phyloP scores from a whole-genome alignment of 2,329 filamentous ascomycete genomes.

The Triangularia verruculosa region DNA sequence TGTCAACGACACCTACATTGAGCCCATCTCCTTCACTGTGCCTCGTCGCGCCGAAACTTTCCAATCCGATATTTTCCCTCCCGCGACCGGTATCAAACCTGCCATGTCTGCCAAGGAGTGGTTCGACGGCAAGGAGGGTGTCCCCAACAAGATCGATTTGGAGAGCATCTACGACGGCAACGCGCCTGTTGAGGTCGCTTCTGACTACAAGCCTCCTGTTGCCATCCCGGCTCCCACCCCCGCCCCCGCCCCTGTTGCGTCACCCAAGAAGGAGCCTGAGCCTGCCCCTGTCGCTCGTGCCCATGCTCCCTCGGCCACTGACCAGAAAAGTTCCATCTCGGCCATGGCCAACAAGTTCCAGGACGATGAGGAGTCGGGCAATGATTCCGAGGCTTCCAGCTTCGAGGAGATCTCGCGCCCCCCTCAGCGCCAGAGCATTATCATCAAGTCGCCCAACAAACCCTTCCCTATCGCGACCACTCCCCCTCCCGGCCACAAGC shows the following conservation, averaged over 20 bases:
- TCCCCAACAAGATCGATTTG: constrained; percentile 90
- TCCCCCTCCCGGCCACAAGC: constrained; percentile 2
- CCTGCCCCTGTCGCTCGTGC: constrained; percentile 43
- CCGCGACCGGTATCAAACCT: constrained; percentile 74
- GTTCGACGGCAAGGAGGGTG: constrained; percentile 77
- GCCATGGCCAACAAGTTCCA: constrained; percentile 83
- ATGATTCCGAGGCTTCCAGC: constrained; percentile 66
- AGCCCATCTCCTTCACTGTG: constrained; percentile 96
- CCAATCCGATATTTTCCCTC: constrained; percentile 96
- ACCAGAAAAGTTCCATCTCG: constrained; percentile 84
- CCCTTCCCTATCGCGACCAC: constrained; percentile 15
- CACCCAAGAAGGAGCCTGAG: constrained; percentile 54
- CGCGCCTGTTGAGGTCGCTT: constrained; percentile 71
- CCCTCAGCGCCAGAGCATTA: constrained; percentile 52
- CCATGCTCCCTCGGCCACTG: constrained; percentile 61
- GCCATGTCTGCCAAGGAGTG: constrained; percentile 79
- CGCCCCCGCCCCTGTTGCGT: constrained; percentile 42
- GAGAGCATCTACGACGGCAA: constrained; percentile 87
- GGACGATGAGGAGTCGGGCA: constrained; percentile 60
- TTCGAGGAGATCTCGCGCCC: constrained; percentile 86
- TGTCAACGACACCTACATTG: constrained; percentile 88
- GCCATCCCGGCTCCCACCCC: constrained; percentile 41
- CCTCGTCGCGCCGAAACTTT: constrained; percentile 90
- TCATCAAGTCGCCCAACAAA: constrained; percentile 28
- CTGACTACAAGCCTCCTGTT: constrained; percentile 61